A percentile compares a stretch with the other conserved stretches of the same genome.
phyloP scores from a whole-genome alignment of 164 flowering plant genomes.

The Kingdonia uniflora region DNA sequence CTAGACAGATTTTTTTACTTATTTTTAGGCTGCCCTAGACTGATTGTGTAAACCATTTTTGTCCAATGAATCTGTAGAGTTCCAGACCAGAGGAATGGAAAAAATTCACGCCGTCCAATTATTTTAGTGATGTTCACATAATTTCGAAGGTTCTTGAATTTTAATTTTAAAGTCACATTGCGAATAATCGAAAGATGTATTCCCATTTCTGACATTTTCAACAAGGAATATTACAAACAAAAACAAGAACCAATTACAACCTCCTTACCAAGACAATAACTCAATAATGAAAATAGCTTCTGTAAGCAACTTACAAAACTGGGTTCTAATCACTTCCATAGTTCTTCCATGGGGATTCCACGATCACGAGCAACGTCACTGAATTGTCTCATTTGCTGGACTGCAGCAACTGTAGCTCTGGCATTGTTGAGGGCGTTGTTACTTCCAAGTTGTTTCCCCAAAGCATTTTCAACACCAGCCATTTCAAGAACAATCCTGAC shows the following conservation, averaged over 20 bases:
- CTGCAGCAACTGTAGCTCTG: slow-evolving; percentile 77
- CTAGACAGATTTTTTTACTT: no score
- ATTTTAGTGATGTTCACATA: no score
- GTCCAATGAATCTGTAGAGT: no score
- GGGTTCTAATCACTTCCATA: slow-evolving; percentile 61
- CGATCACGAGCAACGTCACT: slow-evolving; percentile 71
- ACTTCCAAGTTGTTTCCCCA: slow-evolving; percentile 91
- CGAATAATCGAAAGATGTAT: not conserved
- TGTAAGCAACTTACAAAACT: no score
- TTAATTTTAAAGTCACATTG: not conserved
- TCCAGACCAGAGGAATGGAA: no score
- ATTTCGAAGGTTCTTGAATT: no score
- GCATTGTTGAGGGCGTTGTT: slow-evolving; percentile 94
- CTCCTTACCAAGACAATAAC: slow-evolving; percentile 9
- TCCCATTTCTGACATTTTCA: not conserved
- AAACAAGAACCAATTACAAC: slow-evolving; percentile 7
- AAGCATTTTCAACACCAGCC: slow-evolving; percentile 96
- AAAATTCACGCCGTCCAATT: no score
- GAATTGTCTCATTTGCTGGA: slow-evolving; percentile 73
- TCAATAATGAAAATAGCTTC: no score
- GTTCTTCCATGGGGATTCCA: slow-evolving; percentile 95
- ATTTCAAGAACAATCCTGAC: slow-evolving; percentile 82
- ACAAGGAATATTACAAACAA: slow-evolving; percentile 6
- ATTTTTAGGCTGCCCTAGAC: no score
- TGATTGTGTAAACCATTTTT: no score